Evolutionary conservation across 169 alveolate species (phyloP).

Genomic region (Cystoisospora suis): DNA sequence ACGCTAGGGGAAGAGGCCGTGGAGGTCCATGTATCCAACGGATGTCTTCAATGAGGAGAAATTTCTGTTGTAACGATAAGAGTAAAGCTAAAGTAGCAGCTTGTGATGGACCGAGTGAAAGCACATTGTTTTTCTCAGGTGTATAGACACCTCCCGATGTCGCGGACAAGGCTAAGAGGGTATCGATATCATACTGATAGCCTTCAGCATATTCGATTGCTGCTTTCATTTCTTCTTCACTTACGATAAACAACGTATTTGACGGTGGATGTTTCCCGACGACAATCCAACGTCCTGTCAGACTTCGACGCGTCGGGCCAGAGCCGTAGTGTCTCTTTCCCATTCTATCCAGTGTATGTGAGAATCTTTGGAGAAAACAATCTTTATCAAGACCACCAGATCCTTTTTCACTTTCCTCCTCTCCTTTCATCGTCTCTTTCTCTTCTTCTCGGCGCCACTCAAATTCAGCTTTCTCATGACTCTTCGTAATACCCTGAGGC

Average conservation of each 20-base stretch:
- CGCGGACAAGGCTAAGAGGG: conserved; percentile 24
- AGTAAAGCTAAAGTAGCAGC: conserved; percentile 46
- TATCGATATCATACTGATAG: not conserved
- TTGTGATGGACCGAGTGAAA: no score
- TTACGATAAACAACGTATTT: conserved; percentile 56
- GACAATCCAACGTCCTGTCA: conserved; percentile 62
- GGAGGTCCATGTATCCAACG: conserved; percentile 39
- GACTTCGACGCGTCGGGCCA: conserved; percentile 38
- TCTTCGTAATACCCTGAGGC: no score
- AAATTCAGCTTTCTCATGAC: no score
- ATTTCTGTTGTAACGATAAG: conserved; percentile 44
- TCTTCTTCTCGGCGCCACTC: no score
- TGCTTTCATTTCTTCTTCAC: conserved; percentile 48
- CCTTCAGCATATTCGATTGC: conserved; percentile 19
- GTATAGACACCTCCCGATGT: not conserved
- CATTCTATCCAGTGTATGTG: no score
- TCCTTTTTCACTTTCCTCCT: no score
- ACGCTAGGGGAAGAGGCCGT: not conserved
- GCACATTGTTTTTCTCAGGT: not conserved
- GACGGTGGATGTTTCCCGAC: conserved; percentile 59
- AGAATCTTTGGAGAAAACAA: no score
- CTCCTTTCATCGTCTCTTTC: no score
- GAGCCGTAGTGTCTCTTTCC: not conserved
- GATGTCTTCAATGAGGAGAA: conserved; percentile 39
- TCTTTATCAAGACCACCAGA: no score